Percentiles rank a stretch among this genome's conserved stretches.
phyloP scores from a whole-genome alignment of 1,284 basidiomycete species.

The Heterobasidion irregulare region DNA sequence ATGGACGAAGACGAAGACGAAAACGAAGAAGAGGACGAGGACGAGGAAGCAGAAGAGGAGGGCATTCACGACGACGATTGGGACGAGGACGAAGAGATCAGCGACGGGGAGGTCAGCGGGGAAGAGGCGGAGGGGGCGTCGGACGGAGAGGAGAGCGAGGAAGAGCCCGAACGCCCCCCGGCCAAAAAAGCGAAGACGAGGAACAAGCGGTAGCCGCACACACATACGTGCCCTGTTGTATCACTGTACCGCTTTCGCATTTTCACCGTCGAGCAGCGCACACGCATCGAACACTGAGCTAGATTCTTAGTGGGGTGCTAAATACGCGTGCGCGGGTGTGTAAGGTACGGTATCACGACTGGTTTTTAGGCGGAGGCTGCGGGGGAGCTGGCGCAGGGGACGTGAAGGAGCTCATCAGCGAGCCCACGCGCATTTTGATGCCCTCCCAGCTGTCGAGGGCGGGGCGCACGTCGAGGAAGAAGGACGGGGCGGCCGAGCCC shows the following conservation, averaged over 20 bases:
- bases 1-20: constrained; percentile 48
- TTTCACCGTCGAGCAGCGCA: neutral
- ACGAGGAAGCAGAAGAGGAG: constrained; percentile 33
- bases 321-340: neutral
- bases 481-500: constrained; percentile 49
- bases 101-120: constrained; percentile 52
- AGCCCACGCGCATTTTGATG: constrained; percentile 61
- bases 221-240: neutral
- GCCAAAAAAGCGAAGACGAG: constrained; percentile 29
- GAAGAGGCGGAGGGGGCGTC: constrained; percentile 31
- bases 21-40: constrained; percentile 55
- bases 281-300: neutral
- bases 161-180: constrained; percentile 24
- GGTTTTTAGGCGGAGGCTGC: neutral
- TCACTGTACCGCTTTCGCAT: neutral
- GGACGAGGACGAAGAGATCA: constrained; percentile 61
- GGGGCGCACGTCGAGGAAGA: constrained; percentile 92
- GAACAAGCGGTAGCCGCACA: constrained; percentile 24
- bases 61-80: constrained; percentile 31
- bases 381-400: constrained; percentile 5
- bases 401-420: constrained; percentile 14
- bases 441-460: constrained; percentile 91
- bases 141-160: constrained; percentile 33
- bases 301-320: neutral
- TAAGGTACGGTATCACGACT: neutral